phyloP scores from a whole-genome alignment of 352 stramenopile species.

The Ophiocytium majus region DNA sequence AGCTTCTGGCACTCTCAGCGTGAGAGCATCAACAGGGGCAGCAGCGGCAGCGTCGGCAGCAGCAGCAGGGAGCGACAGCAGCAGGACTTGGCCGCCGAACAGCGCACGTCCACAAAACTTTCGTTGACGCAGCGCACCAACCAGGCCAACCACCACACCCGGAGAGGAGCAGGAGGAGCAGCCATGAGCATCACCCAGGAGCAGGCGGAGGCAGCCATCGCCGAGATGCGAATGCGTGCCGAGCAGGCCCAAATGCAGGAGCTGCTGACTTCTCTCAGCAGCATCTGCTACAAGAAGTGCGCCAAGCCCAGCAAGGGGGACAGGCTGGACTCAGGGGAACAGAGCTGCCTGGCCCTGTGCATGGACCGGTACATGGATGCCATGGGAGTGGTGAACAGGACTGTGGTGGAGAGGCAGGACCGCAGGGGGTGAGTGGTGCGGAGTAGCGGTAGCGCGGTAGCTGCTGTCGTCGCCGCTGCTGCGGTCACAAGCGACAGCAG shows the following conservation, averaged over 20 bases:
- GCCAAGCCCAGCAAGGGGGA: conserved; percentile 47
- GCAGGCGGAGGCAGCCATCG: background rate
- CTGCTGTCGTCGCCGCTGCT: too few relatives aligned
- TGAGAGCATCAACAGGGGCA: too few relatives aligned
- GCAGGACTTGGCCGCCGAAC: too few relatives aligned
- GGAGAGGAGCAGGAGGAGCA: too few relatives aligned
- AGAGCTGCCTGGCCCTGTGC: conserved; percentile 50
- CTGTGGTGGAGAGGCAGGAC: conserved; percentile 36
- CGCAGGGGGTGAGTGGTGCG: background rate
- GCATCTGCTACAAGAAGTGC: conserved; percentile 48
- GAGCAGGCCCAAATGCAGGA: conserved; percentile 36
- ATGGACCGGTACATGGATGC: conserved; percentile 55
- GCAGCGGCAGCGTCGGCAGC: too few relatives aligned
- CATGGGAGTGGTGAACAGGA: conserved; percentile 47
- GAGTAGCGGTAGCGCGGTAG: too few relatives aligned
- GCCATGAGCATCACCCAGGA: conserved; percentile 1
- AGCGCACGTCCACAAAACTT: too few relatives aligned
- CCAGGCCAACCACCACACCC: too few relatives aligned
- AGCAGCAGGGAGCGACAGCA: too few relatives aligned
- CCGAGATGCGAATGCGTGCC: background rate
- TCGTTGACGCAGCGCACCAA: too few relatives aligned
- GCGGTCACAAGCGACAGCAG: too few relatives aligned
- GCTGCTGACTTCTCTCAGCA: conserved; percentile 47
- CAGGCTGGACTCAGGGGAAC: conserved; percentile 35
- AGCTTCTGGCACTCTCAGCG: too few relatives aligned